These are phyloP conservation scores for Manihot esculenta DNA, from an alignment of 441 rosid genomes.

Conservation along the genomic window DNA sequence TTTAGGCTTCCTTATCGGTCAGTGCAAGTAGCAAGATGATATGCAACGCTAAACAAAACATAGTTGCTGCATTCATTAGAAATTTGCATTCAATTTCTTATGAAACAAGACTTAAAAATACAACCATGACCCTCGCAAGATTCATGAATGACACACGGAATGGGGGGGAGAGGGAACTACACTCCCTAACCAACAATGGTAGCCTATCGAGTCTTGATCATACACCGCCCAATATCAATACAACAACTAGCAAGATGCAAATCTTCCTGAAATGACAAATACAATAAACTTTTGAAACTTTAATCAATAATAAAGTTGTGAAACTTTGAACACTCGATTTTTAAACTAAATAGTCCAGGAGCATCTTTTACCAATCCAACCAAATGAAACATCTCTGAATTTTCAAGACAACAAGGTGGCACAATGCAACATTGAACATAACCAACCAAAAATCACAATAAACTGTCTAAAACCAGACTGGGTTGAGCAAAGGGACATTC, in stretches of 20 bases:
- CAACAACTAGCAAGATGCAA: neutral
- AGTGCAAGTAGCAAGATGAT: too few species aligned
- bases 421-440: conserved; percentile 29
- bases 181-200: neutral
- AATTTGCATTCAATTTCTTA: too few species aligned
- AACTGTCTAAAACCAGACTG: conserved; percentile 34
- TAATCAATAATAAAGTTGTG: neutral
- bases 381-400: conserved; percentile 28
- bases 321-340: conserved; percentile 23
- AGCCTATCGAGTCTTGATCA: too few species aligned
- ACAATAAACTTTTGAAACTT: neutral
- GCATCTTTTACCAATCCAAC: conserved; percentile 26
- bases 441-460: conserved; percentile 26
- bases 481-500: conserved; percentile 23
- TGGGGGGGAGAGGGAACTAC: too few species aligned
- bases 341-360: conserved; percentile 4
- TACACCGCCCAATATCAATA: too few species aligned
- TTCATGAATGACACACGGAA: too few species aligned
- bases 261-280: neutral
- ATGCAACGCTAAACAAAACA: too few species aligned
- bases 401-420: conserved; percentile 26
- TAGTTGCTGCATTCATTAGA: too few species aligned
- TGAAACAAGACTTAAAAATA: too few species aligned
- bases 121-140: too few species aligned
- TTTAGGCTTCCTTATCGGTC: too few species aligned